phyloP scores from a whole-genome alignment of 257 asterid species.

The Solanum pinnatisectum region DNA sequence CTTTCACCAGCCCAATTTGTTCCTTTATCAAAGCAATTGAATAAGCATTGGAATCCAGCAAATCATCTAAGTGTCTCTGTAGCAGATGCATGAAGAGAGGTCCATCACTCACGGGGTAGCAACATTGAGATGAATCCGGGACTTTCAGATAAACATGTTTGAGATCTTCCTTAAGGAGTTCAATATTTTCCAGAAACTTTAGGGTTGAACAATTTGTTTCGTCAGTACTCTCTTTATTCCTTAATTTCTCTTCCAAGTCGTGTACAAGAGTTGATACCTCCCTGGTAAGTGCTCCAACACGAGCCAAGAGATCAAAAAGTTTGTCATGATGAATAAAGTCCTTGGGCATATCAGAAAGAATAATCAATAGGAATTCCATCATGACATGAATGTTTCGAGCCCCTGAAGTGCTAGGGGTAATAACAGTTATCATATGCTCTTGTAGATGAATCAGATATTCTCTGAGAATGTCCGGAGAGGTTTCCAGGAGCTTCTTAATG shows the following conservation, averaged over 20 bases:
- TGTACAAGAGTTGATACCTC: neutral
- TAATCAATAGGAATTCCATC: neutral
- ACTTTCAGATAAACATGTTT: too few species aligned
- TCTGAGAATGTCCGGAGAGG: fast-evolving
- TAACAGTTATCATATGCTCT: too few species aligned
- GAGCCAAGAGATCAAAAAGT: neutral
- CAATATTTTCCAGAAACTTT: neutral
- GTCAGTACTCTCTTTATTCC: neutral
- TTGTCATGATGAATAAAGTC: neutral
- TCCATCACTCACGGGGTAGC: neutral
- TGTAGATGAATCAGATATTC: too few species aligned
- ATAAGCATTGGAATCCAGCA: too few species aligned
- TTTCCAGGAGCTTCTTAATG: too few species aligned
- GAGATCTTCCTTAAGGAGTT: neutral
- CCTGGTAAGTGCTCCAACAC: neutral
- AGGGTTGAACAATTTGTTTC: neutral
- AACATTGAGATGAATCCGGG: neutral
- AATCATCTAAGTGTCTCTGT: neutral
- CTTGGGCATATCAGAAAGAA: neutral
- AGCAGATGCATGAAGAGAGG: neutral
- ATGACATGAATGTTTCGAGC: neutral
- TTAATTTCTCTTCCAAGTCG: neutral
- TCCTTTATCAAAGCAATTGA: neutral
- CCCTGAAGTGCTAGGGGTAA: neutral
- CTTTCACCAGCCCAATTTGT: neutral